Base-by-base conservation (phyloP, 2,329 filamentous ascomycete genomes). In the Penicillium digitatum region DNA sequence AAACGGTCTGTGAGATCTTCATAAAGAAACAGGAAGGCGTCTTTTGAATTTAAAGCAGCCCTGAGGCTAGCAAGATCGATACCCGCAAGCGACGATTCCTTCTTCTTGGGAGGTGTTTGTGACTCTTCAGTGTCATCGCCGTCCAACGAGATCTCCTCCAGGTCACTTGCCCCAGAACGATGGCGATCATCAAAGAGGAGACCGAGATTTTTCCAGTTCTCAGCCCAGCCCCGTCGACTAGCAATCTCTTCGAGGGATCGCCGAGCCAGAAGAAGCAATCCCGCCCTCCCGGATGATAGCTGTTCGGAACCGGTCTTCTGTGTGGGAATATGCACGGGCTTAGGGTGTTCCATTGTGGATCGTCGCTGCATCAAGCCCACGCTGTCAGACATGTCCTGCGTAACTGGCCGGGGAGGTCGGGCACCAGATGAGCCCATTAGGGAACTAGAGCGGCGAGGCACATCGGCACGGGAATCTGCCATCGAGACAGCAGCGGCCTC, bases 1-100 rank as follows among this genome's bases (percentile, higher is more conserved):
- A 92, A 87, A 58, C 89, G 87, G 63, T 94, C 88, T 8, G 90
- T 96, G n/a, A 96, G 78, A 10, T 84, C 85, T 67, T 93, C 85
- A 64, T 87, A 89, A 0, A 87, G 76, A 7, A 79, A 77, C 59
- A 86, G 86, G 62, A 88, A 92, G 46, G 84, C 82, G 16, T 83
- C 82, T 52, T 78, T 76, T 31, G 81, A 85, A 57, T 82, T 79
- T 1, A 89, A 74, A 0, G 86, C 86, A 2, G 82, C 80, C 24
- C 78, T 79, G 2, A 92, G 75, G 1, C 85, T 76, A 29, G 80
- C 77, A 46, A 82, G 81, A 9, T 79, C 75, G 40, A 87, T 74
- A 3, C 84, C 84, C 38, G 70, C 62, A 16, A 72, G 61, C 22
- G 70, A 66, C 16, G 66, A 51, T 35, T 53, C 48, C n/a, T 56